Evolutionary conservation across 2,329 filamentous ascomycete genomes (phyloP).

Genomic region (Coniochaeta sp.): DNA sequence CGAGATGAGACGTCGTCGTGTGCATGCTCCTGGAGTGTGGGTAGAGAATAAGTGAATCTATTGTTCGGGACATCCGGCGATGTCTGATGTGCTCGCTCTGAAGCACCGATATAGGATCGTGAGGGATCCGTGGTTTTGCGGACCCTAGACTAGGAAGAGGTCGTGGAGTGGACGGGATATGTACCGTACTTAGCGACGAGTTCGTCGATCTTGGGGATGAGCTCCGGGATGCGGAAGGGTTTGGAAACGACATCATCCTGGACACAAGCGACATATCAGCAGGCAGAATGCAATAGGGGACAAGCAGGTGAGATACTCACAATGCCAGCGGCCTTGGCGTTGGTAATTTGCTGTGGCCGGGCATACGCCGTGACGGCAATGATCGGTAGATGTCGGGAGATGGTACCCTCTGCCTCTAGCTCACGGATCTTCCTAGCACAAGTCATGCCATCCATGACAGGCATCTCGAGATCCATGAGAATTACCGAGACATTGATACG

Average conservation of each 20-base stretch:
- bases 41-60: background rate
- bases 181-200: conserved; percentile 32
- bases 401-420: conserved; percentile 54
- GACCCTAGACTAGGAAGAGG: background rate
- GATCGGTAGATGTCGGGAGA: conserved; percentile 63
- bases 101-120: background rate
- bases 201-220: conserved; percentile 60
- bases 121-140: background rate
- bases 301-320: conserved; percentile 34
- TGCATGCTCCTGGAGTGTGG: background rate
- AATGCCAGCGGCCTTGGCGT: conserved; percentile 66
- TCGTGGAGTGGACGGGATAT: background rate
- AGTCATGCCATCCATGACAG: conserved; percentile 73
- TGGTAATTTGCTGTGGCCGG: conserved; percentile 64
- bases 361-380: conserved; percentile 82
- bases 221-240: conserved; percentile 68
- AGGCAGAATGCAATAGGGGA: background rate
- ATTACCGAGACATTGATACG: conserved; percentile 56
- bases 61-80: background rate
- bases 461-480: conserved; percentile 76
- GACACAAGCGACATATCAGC: background rate
- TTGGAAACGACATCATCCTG: conserved; percentile 72
- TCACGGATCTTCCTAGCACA: conserved; percentile 64
- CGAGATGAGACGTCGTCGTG: background rate
- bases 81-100: background rate